Percentiles rank a stretch among this genome's conserved stretches.
phyloP scores from a whole-genome alignment of 345 rosid genomes.

The Eucalyptus marginata region DNA sequence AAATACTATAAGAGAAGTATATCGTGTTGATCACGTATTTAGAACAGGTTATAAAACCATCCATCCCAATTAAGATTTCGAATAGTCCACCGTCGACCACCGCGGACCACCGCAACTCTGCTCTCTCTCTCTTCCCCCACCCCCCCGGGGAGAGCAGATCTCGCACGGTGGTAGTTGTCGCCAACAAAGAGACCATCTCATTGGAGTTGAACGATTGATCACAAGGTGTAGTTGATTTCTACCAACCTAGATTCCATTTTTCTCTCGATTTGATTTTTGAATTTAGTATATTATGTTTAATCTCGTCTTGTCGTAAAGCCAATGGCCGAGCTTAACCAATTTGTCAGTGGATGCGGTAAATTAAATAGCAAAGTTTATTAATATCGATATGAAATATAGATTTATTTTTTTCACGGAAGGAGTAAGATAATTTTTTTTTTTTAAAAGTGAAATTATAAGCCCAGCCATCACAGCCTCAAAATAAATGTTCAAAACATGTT shows the following conservation, averaged over 20 bases:
- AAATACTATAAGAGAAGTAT: not conserved
- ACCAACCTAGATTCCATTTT: not conserved
- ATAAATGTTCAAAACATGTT: not conserved
- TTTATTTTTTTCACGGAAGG: not conserved
- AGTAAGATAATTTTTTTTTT: not conserved
- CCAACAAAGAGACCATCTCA: not conserved
- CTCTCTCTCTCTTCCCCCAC: not conserved
- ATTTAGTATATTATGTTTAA: not conserved
- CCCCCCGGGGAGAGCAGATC: too few relatives aligned
- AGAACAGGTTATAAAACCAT: not conserved
- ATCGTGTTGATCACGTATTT: not conserved
- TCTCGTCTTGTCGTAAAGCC: not conserved
- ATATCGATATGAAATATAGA: too few relatives aligned
- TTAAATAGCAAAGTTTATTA: not conserved
- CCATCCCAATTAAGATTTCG: not conserved
- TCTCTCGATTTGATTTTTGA: not conserved
- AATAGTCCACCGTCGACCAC: not conserved
- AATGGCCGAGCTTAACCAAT: not conserved
- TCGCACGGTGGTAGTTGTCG: not conserved
- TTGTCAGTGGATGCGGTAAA: not conserved
- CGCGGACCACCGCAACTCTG: not conserved
- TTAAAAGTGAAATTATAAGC: not conserved
- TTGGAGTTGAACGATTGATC: too few relatives aligned
- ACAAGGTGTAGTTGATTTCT: not conserved
- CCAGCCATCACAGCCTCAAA: not conserved